Base-by-base conservation (phyloP, 1,284 basidiomycete genomes). In the Volvariella surrecta region DNA sequence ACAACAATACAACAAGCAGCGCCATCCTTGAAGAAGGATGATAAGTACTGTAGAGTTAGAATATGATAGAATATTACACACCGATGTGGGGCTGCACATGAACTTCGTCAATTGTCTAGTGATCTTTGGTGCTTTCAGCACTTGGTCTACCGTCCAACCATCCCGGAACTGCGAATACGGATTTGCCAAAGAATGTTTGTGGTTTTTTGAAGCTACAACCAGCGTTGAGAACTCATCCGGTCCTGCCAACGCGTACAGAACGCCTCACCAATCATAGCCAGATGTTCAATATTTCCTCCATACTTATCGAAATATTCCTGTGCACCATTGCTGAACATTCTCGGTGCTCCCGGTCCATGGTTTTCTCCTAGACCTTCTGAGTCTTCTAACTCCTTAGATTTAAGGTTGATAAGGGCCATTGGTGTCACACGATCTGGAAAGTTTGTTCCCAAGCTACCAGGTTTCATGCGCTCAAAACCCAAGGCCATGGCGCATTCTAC, bases 1-100 rank as follows among this genome's bases (percentile, higher is more conserved):
- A 76, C 85, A 17, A 93, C 68, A 45, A 93, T 74, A 47, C 80
- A 83, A 51, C 81, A 83, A 1, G 82, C 84, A 32, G 82, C 81
- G 21, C 82, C 83, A 48, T 87, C 82, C 82, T 85, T 45, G 16
- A 38, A 11, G 20, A 31, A 39, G 32, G 38, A 39, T 47, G 31
- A 47, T 42, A 30, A 40, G 35, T 38, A 30, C 19, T 31, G 28
- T 18, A 40, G 15, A 20, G 21, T 21, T 21, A 2, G 21, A 42
- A 11, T 22, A 31, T 3, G 16, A n/a, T 15, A 34, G 17, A 44
- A 7, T 4, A 16, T 17, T 4, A 51, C 56, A 45, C 45, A 80
- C 80, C 3, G 82, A 84, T 28, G 89, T 92, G 1, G 89, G 89
- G 51, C 83, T 89, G 57, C 89, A 93, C 88, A 91, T 90, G 57